Conservation (phyloP, 495 filamentous ascomycete genomes). For the Daldinia loculata region DNA sequence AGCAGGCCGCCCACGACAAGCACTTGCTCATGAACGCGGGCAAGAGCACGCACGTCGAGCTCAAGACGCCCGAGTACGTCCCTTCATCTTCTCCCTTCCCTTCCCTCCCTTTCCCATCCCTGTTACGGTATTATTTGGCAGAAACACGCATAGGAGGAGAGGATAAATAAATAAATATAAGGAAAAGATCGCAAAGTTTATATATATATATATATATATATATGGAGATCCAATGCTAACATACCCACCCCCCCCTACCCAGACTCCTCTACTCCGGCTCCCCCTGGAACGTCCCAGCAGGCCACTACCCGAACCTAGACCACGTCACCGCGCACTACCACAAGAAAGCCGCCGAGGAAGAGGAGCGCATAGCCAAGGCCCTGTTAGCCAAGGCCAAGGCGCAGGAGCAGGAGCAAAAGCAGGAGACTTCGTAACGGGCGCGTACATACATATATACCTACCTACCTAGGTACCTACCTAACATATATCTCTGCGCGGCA, state of each 20-base stretch:
- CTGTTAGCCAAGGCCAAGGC: conserved; percentile 46
- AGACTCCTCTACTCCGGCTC: conserved; percentile 56
- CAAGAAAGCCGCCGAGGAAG: conserved; percentile 55
- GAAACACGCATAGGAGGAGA: too few species aligned
- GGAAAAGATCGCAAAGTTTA: too few species aligned
- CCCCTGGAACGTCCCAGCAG: conserved; percentile 56
- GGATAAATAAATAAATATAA: too few species aligned
- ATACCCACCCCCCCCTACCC: conserved; percentile 5
- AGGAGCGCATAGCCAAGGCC: conserved; percentile 57
- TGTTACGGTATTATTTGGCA: too few species aligned
- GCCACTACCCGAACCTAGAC: conserved; percentile 53
- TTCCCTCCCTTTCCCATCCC: not conserved
- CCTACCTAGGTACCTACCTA: too few species aligned
- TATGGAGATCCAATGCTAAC: not conserved
- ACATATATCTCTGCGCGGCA: not conserved
- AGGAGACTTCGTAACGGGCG: not conserved
- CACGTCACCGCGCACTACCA: conserved; percentile 59
- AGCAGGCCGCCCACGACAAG: conserved; percentile 61
- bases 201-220: too few species aligned
- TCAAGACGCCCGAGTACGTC: conserved; percentile 59
- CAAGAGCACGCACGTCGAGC: conserved; percentile 50
- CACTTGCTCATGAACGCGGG: conserved; percentile 50
- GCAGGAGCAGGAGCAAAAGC: conserved; percentile 19
- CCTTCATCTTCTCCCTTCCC: conserved; percentile 9
- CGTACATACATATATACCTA: too few species aligned